These are phyloP conservation scores for Aureobasidium sp. DNA, from an alignment of 2,329 filamentous ascomycete genomes.

Conservation along the genomic window DNA sequence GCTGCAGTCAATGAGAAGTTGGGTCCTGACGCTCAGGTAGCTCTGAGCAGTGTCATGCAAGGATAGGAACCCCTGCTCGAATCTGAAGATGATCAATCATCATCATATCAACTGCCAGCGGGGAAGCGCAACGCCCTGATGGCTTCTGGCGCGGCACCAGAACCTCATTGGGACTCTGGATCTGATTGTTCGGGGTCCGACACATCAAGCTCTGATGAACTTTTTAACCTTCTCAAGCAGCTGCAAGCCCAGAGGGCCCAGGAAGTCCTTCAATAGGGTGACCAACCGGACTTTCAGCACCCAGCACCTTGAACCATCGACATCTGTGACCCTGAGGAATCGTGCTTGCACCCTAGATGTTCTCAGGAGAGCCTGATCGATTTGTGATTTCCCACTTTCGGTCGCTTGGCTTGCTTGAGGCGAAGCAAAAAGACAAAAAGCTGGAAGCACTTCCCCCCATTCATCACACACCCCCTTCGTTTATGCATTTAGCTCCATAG, in stretches of 20 bases:
- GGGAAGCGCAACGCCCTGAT: background rate
- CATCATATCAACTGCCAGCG: background rate
- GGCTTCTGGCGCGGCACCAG: background rate
- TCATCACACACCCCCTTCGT: background rate
- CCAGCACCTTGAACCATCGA: no score
- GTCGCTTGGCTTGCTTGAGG: background rate
- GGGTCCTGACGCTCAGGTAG: constrained; percentile 33
- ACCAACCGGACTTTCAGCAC: no score
- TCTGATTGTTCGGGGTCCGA: background rate
- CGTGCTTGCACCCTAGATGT: no score
- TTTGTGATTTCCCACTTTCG: no score
- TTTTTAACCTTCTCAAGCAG: no score
- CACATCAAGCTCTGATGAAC: no score
- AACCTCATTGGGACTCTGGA: background rate
- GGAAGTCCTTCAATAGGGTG: no score
- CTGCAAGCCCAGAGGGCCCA: background rate
- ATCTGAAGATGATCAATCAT: background rate
- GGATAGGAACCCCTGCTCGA: constrained; percentile 17
- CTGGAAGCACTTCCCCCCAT: background rate
- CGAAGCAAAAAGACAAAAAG: background rate
- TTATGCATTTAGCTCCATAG: background rate
- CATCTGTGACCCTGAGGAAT: no score
- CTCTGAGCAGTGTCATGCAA: constrained; percentile 33
- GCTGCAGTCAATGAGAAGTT: constrained; percentile 67
- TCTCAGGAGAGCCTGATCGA: background rate